A percentile compares a stretch with the other conserved stretches of the same genome.
Evolutionary conservation across 805 yeast genomes (phyloP).

Genomic region (Wickerhamomyces pijperi): DNA sequence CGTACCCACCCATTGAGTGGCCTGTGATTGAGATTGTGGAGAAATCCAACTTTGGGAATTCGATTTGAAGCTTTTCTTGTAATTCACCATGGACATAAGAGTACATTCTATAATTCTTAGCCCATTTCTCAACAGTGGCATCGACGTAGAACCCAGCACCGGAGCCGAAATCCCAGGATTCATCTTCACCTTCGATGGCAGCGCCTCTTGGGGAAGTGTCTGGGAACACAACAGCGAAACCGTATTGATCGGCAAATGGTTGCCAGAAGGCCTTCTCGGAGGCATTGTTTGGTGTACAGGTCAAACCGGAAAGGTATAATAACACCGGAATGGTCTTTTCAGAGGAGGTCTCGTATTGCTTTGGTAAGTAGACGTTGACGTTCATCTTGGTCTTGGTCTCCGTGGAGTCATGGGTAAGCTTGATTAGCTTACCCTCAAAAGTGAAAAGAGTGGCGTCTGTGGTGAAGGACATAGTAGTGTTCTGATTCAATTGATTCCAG

Average conservation of each 20-base stretch:
- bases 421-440: conserved; percentile 68
- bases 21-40: conserved; percentile 71
- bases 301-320: conserved; percentile 75
- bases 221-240: conserved; percentile 85
- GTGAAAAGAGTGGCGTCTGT: conserved; percentile 24
- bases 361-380: conserved; percentile 76
- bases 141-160: conserved; percentile 94
- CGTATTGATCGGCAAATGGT: conserved; percentile 66
- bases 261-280: conserved; percentile 88
- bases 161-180: conserved; percentile 81
- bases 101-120: conserved; percentile 73
- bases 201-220: conserved; percentile 95
- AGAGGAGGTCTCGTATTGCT: conserved; percentile 23
- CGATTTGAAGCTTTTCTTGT: conserved; percentile 28
- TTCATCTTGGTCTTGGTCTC: conserved; percentile 65
- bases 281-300: conserved; percentile 90
- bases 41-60: conserved; percentile 42
- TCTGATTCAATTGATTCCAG: too few species aligned
- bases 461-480: conserved; percentile 10
- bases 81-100: conserved; percentile 71
- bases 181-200: conserved; percentile 66
- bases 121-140: conserved; percentile 67
- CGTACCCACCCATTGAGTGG: conserved; percentile 98
- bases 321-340: conserved; percentile 53
- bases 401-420: conserved; percentile 63